Conservation (phyloP, 176 grass and related monocot species). For the Alopecurus myosuroides region DNA sequence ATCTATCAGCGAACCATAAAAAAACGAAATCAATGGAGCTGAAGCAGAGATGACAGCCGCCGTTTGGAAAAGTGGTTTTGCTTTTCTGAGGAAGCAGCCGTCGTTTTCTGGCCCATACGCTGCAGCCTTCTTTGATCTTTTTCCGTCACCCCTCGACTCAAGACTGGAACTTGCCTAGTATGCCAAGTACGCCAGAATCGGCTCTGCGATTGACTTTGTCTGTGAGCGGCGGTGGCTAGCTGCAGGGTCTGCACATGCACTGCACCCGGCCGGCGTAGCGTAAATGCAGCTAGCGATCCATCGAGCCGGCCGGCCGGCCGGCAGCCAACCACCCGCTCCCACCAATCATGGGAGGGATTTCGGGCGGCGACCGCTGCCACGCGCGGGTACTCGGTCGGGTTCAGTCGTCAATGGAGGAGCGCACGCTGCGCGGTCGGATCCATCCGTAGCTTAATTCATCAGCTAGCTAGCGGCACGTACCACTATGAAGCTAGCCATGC, state of each 20-base stretch:
- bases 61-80: no score
- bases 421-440: not conserved
- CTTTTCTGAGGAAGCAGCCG: not conserved
- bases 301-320: not conserved
- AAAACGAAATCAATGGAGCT: not conserved
- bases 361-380: not conserved
- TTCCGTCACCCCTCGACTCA: not conserved
- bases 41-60: not conserved
- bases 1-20: not conserved
- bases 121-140: not conserved
- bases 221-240: not conserved
- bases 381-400: no score
- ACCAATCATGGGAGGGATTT: slow-evolving; percentile 8
- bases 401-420: not conserved
- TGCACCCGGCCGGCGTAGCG: not conserved
- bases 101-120: not conserved
- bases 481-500: not conserved
- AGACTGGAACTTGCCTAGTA: not conserved
- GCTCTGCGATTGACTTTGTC: not conserved
- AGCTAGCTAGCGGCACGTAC: no score
- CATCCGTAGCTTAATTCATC: not conserved
- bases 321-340: not conserved
- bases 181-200: not conserved
- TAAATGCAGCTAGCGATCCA: not conserved
- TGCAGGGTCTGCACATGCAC: not conserved